These are phyloP conservation scores for Daldinia grandis DNA, from an alignment of 495 filamentous ascomycete species.

Conservation along the genomic window DNA sequence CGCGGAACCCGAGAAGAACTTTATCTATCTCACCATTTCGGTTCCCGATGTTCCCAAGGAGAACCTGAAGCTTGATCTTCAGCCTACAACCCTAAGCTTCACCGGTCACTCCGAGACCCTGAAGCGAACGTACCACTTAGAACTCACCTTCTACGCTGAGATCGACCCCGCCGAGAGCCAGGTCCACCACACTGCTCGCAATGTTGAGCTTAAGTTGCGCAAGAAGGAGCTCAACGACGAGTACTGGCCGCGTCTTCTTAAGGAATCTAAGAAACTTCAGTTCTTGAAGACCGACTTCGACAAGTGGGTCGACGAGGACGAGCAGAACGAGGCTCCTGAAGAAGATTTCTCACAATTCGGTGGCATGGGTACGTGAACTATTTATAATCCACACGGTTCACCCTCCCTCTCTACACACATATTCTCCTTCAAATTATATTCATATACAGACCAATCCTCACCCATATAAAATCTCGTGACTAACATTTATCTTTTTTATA, in stretches of 20 bases:
- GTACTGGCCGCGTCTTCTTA: slow-evolving; percentile 94
- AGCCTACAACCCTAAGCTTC: slow-evolving; percentile 80
- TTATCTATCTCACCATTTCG: slow-evolving; percentile 89
- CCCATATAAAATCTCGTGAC: neutral
- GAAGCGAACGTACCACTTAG: slow-evolving; percentile 85
- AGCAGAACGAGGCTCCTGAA: slow-evolving; percentile 87
- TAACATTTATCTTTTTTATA: slow-evolving; percentile 36
- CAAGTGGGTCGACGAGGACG: slow-evolving; percentile 99
- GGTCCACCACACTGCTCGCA: slow-evolving; percentile 81
- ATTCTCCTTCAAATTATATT: neutral
- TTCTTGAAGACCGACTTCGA: slow-evolving; percentile 99
- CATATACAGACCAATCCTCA: neutral
- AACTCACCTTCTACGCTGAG: slow-evolving; percentile 89
- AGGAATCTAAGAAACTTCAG: slow-evolving; percentile 87
- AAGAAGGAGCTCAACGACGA: slow-evolving; percentile 95
- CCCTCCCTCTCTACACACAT: neutral
- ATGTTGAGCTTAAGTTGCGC: slow-evolving; percentile 86
- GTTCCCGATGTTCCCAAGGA: slow-evolving; percentile 77
- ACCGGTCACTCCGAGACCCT: slow-evolving; percentile 76
- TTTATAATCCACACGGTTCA: neutral
- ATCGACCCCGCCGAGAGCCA: slow-evolving; percentile 86
- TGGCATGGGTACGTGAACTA: slow-evolving; percentile 58
- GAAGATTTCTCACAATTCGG: slow-evolving; percentile 82
- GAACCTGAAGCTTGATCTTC: slow-evolving; percentile 79
- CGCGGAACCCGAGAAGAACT: slow-evolving; percentile 83